Base-by-base conservation (phyloP, 805 yeast genomes). In the Myxozyma mucilagina region DNA sequence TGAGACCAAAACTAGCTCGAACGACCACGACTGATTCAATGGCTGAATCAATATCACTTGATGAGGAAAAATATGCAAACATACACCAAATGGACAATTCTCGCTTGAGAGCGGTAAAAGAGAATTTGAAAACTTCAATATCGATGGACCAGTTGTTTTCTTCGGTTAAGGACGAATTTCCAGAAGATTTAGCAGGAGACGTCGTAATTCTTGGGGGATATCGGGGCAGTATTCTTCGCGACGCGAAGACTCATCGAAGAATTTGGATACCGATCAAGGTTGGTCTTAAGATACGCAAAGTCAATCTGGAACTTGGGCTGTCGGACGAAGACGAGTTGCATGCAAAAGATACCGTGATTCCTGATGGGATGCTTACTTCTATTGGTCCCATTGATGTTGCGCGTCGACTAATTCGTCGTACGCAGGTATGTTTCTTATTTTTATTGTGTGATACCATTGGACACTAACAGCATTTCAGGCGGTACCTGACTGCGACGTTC, bases 251-350 rank as follows among this genome's bases (percentile, higher is more conserved):
- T 0, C 74, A 78, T 13, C 82, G 85, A 61, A 77, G 93, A 55
- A 82, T 88, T 1, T 92, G 97, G 97, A 83, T 91, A 44, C 97
- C 97, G 0, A 72, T 80, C 29, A 87, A 88, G 68, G 97, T 93
- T 0, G 96, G 97, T 0, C 79, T 92, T 54, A 86, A 89, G 67
- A 76, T 90, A 34, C 77, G 86, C 20, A 87, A 85, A 68, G 82
- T 87, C 61, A 84, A 89, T 76, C 75, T 92, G 24, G 74, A 84
- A 11, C 76, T 92, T 20, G 96, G 96, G 0, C 93, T 96, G 0
- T 76, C 72, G 0, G 86, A 80, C 56, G 84, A 84, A 53, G 96
- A 87, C 70, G 97, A 92, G 73, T 44, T 74, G 2, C 72, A 77
- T 45, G 70, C 68, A 65, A 85, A 87, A 0, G 75, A 78, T 34